A percentile compares a stretch with the other conserved stretches of the same genome.
Conservation (phyloP, 176 grass and related monocot genomes). For the Oryza longistaminata region DNA sequence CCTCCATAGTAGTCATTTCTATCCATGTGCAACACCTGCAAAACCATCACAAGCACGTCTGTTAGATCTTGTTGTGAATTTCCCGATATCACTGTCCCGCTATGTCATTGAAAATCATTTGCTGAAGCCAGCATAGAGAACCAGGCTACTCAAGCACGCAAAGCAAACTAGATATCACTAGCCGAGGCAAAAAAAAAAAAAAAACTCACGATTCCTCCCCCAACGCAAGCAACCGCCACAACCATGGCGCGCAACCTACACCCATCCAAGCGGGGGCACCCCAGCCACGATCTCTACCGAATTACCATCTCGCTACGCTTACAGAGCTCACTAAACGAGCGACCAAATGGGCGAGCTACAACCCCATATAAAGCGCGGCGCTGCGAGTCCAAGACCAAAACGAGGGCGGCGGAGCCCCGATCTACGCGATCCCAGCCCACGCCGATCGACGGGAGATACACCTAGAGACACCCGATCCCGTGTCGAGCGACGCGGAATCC, state of each 20-base stretch:
- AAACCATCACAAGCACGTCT: conserved; percentile 21
- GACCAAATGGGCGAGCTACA: background rate
- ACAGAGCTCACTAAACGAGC: background rate
- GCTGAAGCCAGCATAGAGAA: background rate
- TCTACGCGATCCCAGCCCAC: conserved; percentile 24
- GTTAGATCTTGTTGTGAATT: conserved; percentile 9
- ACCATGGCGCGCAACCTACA: background rate
- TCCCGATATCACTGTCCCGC: background rate
- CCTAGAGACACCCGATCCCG: background rate
- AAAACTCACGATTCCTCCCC: background rate
- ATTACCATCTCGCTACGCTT: background rate
- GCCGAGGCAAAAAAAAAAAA: background rate
- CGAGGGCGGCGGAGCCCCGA: conserved; percentile 17
- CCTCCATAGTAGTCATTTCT: conserved; percentile 96
- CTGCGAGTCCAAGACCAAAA: conserved; percentile 29
- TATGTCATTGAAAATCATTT: background rate
- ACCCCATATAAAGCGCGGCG: background rate
- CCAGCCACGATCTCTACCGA: background rate
- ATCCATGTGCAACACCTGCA: conserved; percentile 93
- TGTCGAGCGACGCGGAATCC: background rate
- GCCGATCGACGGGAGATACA: background rate
- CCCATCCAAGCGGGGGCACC: background rate
- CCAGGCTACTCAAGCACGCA: background rate
- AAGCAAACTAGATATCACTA: background rate
- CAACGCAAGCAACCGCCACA: background rate